Evolutionary conservation across 495 filamentous ascomycete genomes (phyloP).

Genomic region (Tuber magnatum): DNA sequence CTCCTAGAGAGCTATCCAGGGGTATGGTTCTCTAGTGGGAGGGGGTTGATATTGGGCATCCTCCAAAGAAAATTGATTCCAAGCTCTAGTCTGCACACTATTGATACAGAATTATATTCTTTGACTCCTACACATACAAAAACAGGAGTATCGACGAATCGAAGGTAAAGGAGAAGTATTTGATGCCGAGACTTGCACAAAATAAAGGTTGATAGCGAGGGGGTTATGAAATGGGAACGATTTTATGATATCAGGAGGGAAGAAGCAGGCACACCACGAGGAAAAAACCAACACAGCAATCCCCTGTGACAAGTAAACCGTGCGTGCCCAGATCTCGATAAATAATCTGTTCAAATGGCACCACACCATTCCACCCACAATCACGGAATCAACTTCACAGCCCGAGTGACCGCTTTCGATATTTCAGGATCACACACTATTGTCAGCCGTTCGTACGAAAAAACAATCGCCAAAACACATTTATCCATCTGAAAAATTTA

Average conservation of each 20-base stretch:
- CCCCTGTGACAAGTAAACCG: background rate
- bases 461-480: background rate
- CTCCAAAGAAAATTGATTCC: background rate
- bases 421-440: background rate
- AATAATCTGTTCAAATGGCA: background rate
- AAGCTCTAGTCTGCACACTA: background rate
- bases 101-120: background rate
- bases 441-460: background rate
- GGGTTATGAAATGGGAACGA: background rate
- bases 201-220: background rate
- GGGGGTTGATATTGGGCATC: background rate
- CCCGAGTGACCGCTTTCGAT: background rate
- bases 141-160: background rate
- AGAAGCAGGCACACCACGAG: background rate
- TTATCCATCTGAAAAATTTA: background rate
- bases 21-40: background rate
- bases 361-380: background rate
- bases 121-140: background rate
- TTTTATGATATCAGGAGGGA: background rate
- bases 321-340: background rate
- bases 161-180: background rate
- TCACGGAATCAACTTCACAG: background rate
- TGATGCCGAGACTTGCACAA: background rate
- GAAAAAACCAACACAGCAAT: background rate
- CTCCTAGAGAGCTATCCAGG: slow-evolving; percentile 3